A percentile compares a stretch with the other conserved stretches of the same genome.
phyloP scores from a whole-genome alignment of 2,329 filamentous ascomycete species.

The Fusarium nematophilum region DNA sequence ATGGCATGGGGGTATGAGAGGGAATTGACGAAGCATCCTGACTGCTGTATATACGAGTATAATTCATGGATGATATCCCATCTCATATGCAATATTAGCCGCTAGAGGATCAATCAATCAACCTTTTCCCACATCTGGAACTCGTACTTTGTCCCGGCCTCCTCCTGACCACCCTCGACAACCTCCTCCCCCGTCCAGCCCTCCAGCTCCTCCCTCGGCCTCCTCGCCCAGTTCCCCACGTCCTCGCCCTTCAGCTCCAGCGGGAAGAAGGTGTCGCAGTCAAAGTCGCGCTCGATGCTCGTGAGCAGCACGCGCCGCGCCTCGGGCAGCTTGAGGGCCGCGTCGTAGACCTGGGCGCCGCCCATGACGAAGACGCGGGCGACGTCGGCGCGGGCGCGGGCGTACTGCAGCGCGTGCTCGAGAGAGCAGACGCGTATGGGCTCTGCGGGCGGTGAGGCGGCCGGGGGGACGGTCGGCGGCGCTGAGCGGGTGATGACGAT shows the following conservation, averaged over 20 bases:
- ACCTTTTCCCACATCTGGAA: slow-evolving; percentile 79
- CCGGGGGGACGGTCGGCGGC: slow-evolving; percentile 19
- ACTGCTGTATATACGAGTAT: slow-evolving; percentile 28
- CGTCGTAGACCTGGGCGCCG: slow-evolving; percentile 84
- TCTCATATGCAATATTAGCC: slow-evolving; percentile 26
- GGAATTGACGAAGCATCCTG: slow-evolving; percentile 19
- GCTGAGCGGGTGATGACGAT: slow-evolving; percentile 77
- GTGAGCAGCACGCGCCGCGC: slow-evolving; percentile 76
- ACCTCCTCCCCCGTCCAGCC: slow-evolving; percentile 75
- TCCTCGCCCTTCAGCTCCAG: slow-evolving; percentile 60
- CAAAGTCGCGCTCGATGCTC: slow-evolving; percentile 74
- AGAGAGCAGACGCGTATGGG: slow-evolving; percentile 70
- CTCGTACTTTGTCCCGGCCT: slow-evolving; percentile 73
- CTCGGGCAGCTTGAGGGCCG: slow-evolving; percentile 70
- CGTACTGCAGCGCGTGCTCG: slow-evolving; percentile 64
- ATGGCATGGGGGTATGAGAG: slow-evolving; percentile 12
- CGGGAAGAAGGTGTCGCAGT: slow-evolving; percentile 81
- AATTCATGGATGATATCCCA: slow-evolving; percentile 36
- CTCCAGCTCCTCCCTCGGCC: slow-evolving; percentile 63
- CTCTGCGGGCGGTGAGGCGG: slow-evolving; percentile 44
- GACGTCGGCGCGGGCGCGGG: slow-evolving; percentile 54
- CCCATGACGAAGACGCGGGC: slow-evolving; percentile 87
- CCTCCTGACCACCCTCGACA: slow-evolving; percentile 66
- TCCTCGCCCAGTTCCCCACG: slow-evolving; percentile 65
- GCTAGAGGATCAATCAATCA: slow-evolving; percentile 38